phyloP scores from a whole-genome alignment of 23 red algal genomes.

The Gracilaria vermiculophylla region DNA sequence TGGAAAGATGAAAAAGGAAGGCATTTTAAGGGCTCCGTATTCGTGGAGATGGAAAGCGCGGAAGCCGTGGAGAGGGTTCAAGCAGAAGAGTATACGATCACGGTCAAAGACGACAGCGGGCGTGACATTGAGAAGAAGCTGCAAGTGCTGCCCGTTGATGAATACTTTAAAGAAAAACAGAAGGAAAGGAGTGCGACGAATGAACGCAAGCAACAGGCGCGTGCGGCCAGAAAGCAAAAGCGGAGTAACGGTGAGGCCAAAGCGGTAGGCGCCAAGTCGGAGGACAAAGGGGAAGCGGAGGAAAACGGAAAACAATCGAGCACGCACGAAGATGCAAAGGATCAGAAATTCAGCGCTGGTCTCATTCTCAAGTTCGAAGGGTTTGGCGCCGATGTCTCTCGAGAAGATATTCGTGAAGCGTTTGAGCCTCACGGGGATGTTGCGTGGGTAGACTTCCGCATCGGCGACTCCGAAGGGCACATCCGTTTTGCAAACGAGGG shows the following conservation, averaged over 20 bases:
- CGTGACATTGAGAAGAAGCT: constrained; percentile 32
- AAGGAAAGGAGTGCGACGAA: constrained; percentile 14
- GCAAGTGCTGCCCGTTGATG: constrained; percentile 24
- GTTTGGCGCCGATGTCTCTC: constrained; percentile 52
- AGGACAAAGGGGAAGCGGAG: background rate
- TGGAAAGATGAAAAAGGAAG: constrained; percentile 46
- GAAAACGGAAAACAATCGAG: background rate
- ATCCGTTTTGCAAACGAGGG: constrained; percentile 79
- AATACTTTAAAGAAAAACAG: constrained; percentile 24
- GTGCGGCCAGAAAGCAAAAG: background rate
- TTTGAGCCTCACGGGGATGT: constrained; percentile 76
- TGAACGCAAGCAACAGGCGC: constrained; percentile 8
- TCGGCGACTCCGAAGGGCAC: constrained; percentile 50
- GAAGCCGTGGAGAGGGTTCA: constrained; percentile 75
- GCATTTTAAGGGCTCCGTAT: constrained; percentile 86
- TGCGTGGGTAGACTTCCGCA: constrained; percentile 78
- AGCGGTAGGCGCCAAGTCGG: background rate
- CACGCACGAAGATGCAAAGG: background rate
- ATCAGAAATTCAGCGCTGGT: constrained; percentile 57
- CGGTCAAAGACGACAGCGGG: constrained; percentile 9
- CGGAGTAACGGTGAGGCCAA: background rate
- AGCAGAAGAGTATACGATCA: constrained; percentile 62
- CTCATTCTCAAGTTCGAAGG: constrained; percentile 81
- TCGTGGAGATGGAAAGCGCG: constrained; percentile 87
- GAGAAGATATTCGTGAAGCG: constrained; percentile 84